A percentile compares a stretch with the other conserved stretches of the same genome.
Evolutionary conservation across 768 basidiomycete genomes (phyloP).

Genomic region (Clavaria fumosa): DNA sequence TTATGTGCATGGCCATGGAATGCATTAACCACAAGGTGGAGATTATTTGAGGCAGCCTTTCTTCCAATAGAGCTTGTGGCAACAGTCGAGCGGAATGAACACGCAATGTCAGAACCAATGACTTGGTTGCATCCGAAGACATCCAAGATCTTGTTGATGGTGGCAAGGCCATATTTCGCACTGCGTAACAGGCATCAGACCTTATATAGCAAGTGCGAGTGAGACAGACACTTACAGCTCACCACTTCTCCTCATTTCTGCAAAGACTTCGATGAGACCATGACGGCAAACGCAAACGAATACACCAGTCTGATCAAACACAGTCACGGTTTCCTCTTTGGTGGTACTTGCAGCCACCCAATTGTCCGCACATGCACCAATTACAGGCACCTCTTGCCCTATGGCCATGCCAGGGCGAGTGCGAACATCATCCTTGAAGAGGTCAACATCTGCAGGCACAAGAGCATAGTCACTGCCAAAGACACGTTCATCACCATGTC

Average conservation of each 20-base stretch:
- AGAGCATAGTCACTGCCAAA: slow-evolving; percentile 17
- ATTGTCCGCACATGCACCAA: slow-evolving; percentile 16
- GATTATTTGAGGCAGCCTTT: slow-evolving; percentile 2
- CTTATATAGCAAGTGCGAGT: too few relatives aligned
- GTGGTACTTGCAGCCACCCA: slow-evolving; percentile 19
- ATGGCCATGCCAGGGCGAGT: slow-evolving; percentile 3
- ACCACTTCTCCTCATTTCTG: slow-evolving; percentile 22
- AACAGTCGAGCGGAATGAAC: slow-evolving; percentile 10
- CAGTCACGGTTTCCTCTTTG: slow-evolving; percentile 16
- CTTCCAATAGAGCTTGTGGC: slow-evolving; percentile 8
- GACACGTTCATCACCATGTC: slow-evolving; percentile 10
- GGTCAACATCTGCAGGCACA: slow-evolving; percentile 13
- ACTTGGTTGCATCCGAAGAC: slow-evolving; percentile 8
- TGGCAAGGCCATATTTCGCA: slow-evolving; percentile 17
- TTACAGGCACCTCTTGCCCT: not conserved
- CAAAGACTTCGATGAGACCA: too few relatives aligned
- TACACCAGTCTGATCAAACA: slow-evolving; percentile 24
- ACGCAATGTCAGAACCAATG: slow-evolving; percentile 14
- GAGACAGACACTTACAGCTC: slow-evolving; percentile 22
- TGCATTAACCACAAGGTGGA: slow-evolving; percentile 8
- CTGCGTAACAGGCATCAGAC: slow-evolving; percentile 8
- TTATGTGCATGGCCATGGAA: slow-evolving; percentile 16
- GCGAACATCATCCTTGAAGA: slow-evolving; percentile 18
- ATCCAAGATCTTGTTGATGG: slow-evolving; percentile 13
- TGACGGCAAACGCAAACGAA: slow-evolving; percentile 23